phyloP scores from a whole-genome alignment of 768 basidiomycete species.

The Pholiota molesta region DNA sequence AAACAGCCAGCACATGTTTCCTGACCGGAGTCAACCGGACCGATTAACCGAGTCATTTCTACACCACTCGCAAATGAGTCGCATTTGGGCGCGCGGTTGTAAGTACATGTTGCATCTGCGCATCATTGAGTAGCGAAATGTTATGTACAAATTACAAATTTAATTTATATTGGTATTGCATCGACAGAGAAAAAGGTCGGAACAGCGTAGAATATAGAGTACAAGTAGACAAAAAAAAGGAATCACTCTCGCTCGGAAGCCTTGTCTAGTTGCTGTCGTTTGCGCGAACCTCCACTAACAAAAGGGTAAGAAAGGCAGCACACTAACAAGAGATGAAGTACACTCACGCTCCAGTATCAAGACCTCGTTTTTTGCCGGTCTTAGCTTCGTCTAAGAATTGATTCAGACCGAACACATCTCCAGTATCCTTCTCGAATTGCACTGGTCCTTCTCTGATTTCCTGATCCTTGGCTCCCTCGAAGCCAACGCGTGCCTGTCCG shows the following conservation, averaged over 20 bases:
- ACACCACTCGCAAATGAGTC: too few species aligned
- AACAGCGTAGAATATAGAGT: constrained; percentile 6
- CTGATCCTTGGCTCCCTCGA: constrained; percentile 88
- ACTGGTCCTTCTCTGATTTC: constrained; percentile 92
- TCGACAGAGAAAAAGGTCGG: constrained; percentile 4
- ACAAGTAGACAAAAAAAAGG: constrained; percentile 11
- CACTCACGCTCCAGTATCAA: constrained; percentile 75
- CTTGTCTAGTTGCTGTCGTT: constrained; percentile 69
- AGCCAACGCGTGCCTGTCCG: constrained; percentile 82
- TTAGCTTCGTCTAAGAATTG: constrained; percentile 98
- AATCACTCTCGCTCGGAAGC: constrained; percentile 46
- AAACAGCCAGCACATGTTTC: not conserved
- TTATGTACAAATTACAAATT: constrained; percentile 10
- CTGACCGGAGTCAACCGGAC: not conserved
- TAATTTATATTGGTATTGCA: constrained; percentile 7
- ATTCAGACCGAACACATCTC: constrained; percentile 96
- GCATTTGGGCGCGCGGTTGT: too few species aligned
- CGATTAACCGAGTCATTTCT: not conserved
- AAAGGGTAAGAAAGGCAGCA: constrained; percentile 3
- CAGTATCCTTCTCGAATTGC: constrained; percentile 96
- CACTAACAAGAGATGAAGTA: not conserved
- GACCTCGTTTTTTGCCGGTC: constrained; percentile 87
- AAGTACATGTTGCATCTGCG: too few species aligned
- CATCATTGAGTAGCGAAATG: not conserved
- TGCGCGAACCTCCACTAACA: constrained; percentile 58